Percentiles rank a stretch among this genome's conserved stretches.
Conservation (phyloP, 78 protist genomes). For the Dictyostelium brefeldianum region DNA sequence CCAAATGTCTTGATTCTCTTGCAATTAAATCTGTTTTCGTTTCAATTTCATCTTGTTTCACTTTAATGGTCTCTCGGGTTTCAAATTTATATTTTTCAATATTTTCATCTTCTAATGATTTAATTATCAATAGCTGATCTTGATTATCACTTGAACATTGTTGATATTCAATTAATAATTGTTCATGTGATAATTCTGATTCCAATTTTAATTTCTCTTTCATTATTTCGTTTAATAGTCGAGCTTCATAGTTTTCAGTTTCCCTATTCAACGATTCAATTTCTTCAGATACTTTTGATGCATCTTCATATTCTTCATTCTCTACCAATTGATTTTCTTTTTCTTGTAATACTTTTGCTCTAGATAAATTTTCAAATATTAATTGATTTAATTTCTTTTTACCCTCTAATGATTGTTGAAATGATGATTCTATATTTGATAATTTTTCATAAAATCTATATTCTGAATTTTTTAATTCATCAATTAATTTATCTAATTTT, state of each 20-base stretch:
- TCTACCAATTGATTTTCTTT: slow-evolving; percentile 31
- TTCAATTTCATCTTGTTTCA: slow-evolving; percentile 9
- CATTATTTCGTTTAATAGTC: no score
- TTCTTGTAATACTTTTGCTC: slow-evolving; percentile 5
- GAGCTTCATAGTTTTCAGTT: neutral
- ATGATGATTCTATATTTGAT: neutral
- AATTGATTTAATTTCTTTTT: slow-evolving; percentile 14
- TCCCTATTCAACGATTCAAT: neutral
- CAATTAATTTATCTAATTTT: neutral
- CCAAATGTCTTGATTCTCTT: slow-evolving; percentile 20
- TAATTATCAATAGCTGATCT: neutral
- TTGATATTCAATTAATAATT: neutral
- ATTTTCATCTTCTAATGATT: neutral
- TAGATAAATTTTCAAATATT: neutral
- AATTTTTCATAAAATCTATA: slow-evolving; percentile 21
- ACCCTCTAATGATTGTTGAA: neutral
- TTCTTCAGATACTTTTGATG: neutral
- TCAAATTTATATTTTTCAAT: slow-evolving; percentile 6
- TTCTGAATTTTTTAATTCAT: neutral
- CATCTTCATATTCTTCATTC: slow-evolving; percentile 52
- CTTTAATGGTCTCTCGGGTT: neutral
- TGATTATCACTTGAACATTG: neutral
- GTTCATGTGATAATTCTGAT: neutral
- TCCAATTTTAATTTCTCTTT: neutral
- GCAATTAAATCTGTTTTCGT: slow-evolving; percentile 9